Evolutionary conservation across 1,139 yeast genomes (phyloP).

Genomic region (Pneumocystis canis): DNA sequence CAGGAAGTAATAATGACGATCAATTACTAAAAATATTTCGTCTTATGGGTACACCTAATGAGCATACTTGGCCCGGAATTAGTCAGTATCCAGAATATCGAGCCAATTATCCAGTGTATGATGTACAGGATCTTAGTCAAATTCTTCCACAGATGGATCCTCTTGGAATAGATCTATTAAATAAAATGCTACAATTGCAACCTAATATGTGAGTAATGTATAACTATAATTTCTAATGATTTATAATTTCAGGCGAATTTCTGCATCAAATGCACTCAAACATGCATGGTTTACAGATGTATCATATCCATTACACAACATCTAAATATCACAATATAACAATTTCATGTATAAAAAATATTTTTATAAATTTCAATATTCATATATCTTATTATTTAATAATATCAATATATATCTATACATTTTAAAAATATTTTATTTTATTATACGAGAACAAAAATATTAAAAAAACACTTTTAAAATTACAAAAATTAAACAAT

Average conservation of each 20-base stretch:
- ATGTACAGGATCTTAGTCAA: slow-evolving; percentile 70
- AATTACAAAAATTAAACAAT: too few species aligned
- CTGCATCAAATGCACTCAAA: slow-evolving; percentile 72
- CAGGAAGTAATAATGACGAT: slow-evolving; percentile 96
- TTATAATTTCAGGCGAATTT: slow-evolving; percentile 35
- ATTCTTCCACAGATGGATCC: slow-evolving; percentile 67
- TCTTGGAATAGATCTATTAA: slow-evolving; percentile 63
- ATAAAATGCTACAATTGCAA: slow-evolving; percentile 68
- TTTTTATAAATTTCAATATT: not conserved
- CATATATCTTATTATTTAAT: not conserved
- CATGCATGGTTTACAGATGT: slow-evolving; percentile 7
- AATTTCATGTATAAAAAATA: not conserved
- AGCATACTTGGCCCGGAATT: slow-evolving; percentile 93
- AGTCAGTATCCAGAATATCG: slow-evolving; percentile 87
- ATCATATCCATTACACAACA: not conserved
- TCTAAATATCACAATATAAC: not conserved
- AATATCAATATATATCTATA: not conserved
- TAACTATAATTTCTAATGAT: not conserved
- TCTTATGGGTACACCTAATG: slow-evolving; percentile 86
- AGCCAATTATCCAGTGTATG: slow-evolving; percentile 76
- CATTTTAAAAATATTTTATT: not conserved
- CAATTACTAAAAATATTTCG: slow-evolving; percentile 92
- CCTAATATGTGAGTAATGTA: slow-evolving; percentile 44
- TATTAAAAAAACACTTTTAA: too few species aligned
- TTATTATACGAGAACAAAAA: not conserved